Conservation (phyloP, 179 eudicot species). For the Spergularia azorica region DNA sequence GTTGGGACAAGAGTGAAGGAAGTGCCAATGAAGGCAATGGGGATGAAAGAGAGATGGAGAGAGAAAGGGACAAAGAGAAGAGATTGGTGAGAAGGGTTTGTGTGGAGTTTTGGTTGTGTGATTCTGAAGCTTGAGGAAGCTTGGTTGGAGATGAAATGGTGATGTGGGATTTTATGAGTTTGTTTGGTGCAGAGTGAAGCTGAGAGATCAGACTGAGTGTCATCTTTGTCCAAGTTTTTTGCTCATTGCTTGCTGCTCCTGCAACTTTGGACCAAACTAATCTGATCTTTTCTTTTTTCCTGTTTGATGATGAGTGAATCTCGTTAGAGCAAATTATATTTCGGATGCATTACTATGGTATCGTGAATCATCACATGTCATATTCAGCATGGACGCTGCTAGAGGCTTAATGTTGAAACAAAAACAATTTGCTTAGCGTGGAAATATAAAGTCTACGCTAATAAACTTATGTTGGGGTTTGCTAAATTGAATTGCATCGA, state of each 20-base stretch:
- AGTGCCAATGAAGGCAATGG: conserved; percentile 68
- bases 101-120: conserved; percentile 16
- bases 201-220: conserved; percentile 21
- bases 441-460: too few relatives aligned
- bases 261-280: too few relatives aligned
- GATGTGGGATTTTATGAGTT: conserved; percentile 20
- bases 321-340: too few relatives aligned
- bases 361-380: too few relatives aligned
- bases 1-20: conserved; percentile 58
- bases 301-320: too few relatives aligned
- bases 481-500: too few relatives aligned
- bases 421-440: too few relatives aligned
- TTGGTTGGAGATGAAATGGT: conserved; percentile 14
- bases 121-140: conserved; percentile 12
- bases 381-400: too few relatives aligned
- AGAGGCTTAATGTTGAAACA: too few relatives aligned
- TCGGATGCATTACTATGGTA: too few relatives aligned
- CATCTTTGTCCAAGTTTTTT: not conserved
- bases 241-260: not conserved
- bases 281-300: too few relatives aligned
- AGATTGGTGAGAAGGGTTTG: conserved; percentile 40
- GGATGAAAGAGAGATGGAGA: conserved; percentile 54
- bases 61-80: conserved; percentile 58
- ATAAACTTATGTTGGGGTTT: too few relatives aligned
- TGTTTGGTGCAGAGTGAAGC: conserved; percentile 32